Evolutionary conservation across 805 yeast genomes (phyloP).

Genomic region (Kregervanrija pseudodelftensis): DNA sequence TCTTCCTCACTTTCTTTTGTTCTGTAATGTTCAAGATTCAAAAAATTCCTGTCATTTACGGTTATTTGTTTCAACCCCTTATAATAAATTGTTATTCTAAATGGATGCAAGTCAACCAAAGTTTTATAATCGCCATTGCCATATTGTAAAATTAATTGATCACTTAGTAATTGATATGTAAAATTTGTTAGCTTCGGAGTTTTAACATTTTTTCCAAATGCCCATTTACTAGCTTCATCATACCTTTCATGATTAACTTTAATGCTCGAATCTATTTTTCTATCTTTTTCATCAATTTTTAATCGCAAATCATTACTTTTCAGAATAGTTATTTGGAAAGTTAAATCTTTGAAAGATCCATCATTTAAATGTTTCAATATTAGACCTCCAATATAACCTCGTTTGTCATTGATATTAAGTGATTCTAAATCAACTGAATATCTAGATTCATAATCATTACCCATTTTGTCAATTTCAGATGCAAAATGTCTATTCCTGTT

Average conservation of each 20-base stretch:
- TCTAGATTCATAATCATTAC: conserved; percentile 25
- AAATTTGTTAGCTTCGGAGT: conserved; percentile 18
- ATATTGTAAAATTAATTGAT: conserved; percentile 23
- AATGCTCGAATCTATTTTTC: conserved; percentile 14
- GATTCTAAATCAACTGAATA: conserved; percentile 35
- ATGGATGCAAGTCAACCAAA: conserved; percentile 37
- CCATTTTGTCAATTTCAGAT: conserved; percentile 24
- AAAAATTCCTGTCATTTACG: conserved; percentile 60
- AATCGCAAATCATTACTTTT: conserved; percentile 55
- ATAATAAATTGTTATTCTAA: conserved; percentile 42
- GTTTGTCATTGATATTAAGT: conserved; percentile 21
- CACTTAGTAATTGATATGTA: conserved; percentile 16
- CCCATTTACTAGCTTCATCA: conserved; percentile 54
- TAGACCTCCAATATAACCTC: conserved; percentile 35
- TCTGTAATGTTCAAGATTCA: conserved; percentile 83
- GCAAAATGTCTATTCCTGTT: conserved; percentile 70
- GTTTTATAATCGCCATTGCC: conserved; percentile 36
- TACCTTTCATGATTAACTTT: conserved; percentile 41
- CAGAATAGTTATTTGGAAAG: conserved; percentile 51
- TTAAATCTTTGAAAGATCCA: conserved; percentile 38
- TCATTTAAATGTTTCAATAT: conserved; percentile 39
- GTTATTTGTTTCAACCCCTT: conserved; percentile 42
- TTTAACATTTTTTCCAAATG: conserved; percentile 29
- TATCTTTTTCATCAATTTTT: conserved; percentile 54
- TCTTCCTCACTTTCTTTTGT: conserved; percentile 32